Evolutionary conservation across 225 moss, liverwort and hornwort genomes (phyloP), one percentile per base, ranked within the genome.

Genomic region (Bryum argenteum): DNA sequence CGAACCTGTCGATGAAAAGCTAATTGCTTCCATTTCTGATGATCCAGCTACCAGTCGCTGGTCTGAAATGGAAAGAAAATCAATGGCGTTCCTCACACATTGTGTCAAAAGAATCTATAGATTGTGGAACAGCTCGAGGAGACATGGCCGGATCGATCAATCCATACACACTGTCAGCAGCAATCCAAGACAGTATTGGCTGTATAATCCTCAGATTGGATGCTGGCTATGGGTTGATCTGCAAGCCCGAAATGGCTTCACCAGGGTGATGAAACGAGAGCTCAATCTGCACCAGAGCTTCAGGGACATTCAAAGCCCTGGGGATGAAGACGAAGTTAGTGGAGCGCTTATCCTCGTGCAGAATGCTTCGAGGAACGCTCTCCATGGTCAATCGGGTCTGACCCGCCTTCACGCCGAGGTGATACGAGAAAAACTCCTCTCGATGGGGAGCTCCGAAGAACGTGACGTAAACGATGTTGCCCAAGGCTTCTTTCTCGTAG

Each of bases 291-390:
- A 84, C 60, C 2, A 73, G 11, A 16, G 61, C 81, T 54, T 77
- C 86, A 18, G 67, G 63, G 7, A 59, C 72, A 58, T 78, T 75
- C 66, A 78, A 74, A 11, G 61, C 59, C 17, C 67, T 54, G 1
- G 91, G 91, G 63, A 91, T 89, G 55, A 91, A 77, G 10, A 91
- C 69, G 15, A 87, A 91, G 75, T 81, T 86, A 0, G 76, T 84
- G 0, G 76, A 61, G 10, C 84, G 84, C 67, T 84, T 79, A 62
- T 89, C 89, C 17, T 89, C 83, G 8, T 87, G 86, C 37, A 88
- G 2, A 54, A 86, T 85, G 26, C 91, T 91, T 0, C 89, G 76
- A 0, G 91, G 89, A 11, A 91, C 71, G 17, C 81, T 89, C 78
- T 91, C 91, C 81, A 89, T 58, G 0, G 82, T 82, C 58, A 87